A percentile compares a stretch with the other conserved stretches of the same genome.
These are phyloP conservation scores for Piper betle DNA, from an alignment of 164 flowering plant species.

Conservation along the genomic window DNA sequence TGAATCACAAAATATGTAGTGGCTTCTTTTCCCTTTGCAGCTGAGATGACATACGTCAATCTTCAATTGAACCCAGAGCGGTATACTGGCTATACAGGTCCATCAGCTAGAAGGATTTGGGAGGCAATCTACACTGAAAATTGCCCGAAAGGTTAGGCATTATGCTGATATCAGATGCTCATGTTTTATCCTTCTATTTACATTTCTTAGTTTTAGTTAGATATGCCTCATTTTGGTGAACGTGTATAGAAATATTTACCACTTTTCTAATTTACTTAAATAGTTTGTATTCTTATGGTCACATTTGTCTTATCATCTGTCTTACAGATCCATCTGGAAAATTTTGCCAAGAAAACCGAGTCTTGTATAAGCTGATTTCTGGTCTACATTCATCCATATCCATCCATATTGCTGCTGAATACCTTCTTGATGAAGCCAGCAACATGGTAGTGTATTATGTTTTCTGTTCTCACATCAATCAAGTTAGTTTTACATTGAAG, in stretches of 20 bases:
- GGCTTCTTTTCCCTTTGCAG: slow-evolving; percentile 29
- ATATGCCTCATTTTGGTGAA: neutral
- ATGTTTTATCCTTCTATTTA: neutral
- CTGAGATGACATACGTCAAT: slow-evolving; percentile 93
- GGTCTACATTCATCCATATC: slow-evolving; percentile 94
- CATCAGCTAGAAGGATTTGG: slow-evolving; percentile 96
- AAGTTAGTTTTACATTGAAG: too few relatives aligned
- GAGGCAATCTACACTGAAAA: slow-evolving; percentile 86
- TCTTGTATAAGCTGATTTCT: slow-evolving; percentile 79
- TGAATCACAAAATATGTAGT: neutral
- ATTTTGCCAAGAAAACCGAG: slow-evolving; percentile 66
- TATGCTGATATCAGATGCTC: neutral
- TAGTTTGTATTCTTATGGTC: neutral
- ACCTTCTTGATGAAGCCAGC: slow-evolving; percentile 70
- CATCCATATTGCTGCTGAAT: slow-evolving; percentile 76
- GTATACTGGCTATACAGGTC: slow-evolving; percentile 85
- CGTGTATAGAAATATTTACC: too few relatives aligned
- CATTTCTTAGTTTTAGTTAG: neutral
- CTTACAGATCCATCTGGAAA: slow-evolving; percentile 70
- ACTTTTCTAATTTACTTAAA: too few relatives aligned
- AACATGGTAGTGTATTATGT: slow-evolving; percentile 19
- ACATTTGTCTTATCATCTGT: neutral
- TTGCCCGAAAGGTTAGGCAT: slow-evolving; percentile 71
- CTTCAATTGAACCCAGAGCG: slow-evolving; percentile 86
- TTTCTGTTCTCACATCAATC: neutral